These are phyloP conservation scores for Pythium brachiatum DNA, from an alignment of 352 stramenopile genomes.

Conservation along the genomic window DNA sequence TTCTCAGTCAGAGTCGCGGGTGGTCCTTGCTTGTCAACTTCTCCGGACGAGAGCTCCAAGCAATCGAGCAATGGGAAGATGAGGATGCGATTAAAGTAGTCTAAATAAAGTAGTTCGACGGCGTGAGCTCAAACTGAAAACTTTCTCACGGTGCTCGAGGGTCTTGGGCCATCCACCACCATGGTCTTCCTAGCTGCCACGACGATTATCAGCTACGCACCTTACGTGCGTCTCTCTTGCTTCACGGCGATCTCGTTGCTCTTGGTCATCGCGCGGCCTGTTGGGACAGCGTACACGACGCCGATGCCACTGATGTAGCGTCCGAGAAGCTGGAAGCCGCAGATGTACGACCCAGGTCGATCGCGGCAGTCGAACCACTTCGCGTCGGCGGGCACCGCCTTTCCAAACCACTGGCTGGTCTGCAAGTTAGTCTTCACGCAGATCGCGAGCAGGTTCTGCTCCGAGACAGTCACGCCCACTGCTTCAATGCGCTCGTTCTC, in stretches of 20 bases:
- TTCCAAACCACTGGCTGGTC: constrained; percentile 1
- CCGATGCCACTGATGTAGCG: neutral
- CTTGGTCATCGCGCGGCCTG: neutral
- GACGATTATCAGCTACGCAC: too few species aligned
- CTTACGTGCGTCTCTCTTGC: neutral
- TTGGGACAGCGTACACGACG: neutral
- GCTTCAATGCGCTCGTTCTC: constrained; percentile 11
- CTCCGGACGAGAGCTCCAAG: too few species aligned
- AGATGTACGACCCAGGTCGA: neutral
- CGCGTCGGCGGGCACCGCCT: neutral
- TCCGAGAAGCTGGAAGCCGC: neutral
- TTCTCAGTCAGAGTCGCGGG: too few species aligned
- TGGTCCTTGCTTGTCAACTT: too few species aligned
- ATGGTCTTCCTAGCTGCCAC: too few species aligned
- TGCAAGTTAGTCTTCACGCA: constrained; percentile 10
- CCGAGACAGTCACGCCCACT: neutral
- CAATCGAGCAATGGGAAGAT: too few species aligned
- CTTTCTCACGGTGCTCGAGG: too few species aligned
- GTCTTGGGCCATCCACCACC: too few species aligned
- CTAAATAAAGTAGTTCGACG: too few species aligned
- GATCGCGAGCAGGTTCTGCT: neutral
- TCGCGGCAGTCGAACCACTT: neutral
- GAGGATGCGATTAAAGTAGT: too few species aligned
- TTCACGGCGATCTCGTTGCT: neutral
- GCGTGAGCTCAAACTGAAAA: too few species aligned